phyloP scores from a whole-genome alignment of 1,139 yeast genomes.

The Debaryomyces udenii region DNA sequence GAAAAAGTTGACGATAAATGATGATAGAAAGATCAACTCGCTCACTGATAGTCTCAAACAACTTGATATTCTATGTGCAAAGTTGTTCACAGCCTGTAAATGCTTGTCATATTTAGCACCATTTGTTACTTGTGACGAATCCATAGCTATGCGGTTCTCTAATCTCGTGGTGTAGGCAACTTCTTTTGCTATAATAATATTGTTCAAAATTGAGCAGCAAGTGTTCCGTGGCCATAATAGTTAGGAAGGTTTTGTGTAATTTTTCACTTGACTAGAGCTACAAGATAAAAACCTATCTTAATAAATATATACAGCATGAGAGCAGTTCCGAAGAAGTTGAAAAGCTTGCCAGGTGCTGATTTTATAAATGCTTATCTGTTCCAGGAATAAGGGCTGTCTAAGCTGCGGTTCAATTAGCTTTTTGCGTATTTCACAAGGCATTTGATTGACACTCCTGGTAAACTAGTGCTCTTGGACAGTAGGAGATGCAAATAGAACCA shows the following conservation, averaged over 20 bases:
- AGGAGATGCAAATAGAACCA: too few relatives aligned
- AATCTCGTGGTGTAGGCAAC: background rate
- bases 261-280: background rate
- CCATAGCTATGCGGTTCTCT: background rate
- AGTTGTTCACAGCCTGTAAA: slow-evolving; percentile 1
- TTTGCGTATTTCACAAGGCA: too few relatives aligned
- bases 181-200: too few relatives aligned
- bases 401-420: too few relatives aligned
- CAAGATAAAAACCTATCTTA: too few relatives aligned
- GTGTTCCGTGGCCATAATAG: background rate
- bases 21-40: slow-evolving; percentile 30
- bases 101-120: slow-evolving; percentile 11
- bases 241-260: background rate
- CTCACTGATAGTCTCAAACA: slow-evolving; percentile 18
- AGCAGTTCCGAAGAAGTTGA: too few relatives aligned
- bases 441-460: too few relatives aligned
- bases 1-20: slow-evolving; percentile 36
- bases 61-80: slow-evolving; percentile 1
- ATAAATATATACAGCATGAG: too few relatives aligned
- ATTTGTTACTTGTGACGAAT: slow-evolving; percentile 1
- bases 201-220: background rate
- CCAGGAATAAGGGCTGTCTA: too few relatives aligned
- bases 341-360: too few relatives aligned
- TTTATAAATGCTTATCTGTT: too few relatives aligned
- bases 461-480: too few relatives aligned